These are phyloP conservation scores for Sonneratia alba DNA, from an alignment of 345 rosid genomes.

Conservation along the genomic window DNA sequence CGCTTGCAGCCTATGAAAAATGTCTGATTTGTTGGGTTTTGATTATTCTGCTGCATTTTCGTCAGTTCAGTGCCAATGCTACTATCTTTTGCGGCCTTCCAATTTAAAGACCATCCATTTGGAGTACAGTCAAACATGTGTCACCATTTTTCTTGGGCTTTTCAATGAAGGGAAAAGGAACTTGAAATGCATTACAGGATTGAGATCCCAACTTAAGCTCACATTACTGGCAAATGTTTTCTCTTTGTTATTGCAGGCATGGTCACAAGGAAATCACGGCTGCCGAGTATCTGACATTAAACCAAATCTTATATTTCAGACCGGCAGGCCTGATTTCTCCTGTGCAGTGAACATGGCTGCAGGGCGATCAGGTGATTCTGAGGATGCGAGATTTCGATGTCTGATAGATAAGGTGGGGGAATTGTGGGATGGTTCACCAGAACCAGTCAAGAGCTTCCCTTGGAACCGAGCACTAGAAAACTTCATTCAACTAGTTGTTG, in stretches of 20 bases:
- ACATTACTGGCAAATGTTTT: background rate
- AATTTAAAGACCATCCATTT: background rate
- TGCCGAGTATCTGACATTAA: conserved; percentile 11
- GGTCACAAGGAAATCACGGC: conserved; percentile 8
- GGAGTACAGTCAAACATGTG: background rate
- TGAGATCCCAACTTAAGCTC: background rate
- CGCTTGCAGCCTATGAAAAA: background rate
- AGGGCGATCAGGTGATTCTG: conserved; percentile 49
- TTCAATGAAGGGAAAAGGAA: background rate
- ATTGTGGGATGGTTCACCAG: conserved; percentile 58
- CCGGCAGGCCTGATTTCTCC: conserved; percentile 22
- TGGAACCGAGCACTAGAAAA: conserved; percentile 60
- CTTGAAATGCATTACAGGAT: background rate
- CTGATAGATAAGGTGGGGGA: conserved; percentile 38
- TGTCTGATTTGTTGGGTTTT: background rate
- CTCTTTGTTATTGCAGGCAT: conserved; percentile 18
- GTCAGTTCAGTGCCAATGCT: background rate
- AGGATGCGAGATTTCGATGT: conserved; percentile 33
- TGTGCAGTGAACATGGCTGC: conserved; percentile 53
- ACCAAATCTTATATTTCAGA: conserved; percentile 18
- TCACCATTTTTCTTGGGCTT: background rate
- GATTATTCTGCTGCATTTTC: background rate
- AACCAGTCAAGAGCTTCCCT: conserved; percentile 74
- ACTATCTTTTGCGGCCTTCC: background rate
- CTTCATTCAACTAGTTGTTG: conserved; percentile 65